phyloP scores from a whole-genome alignment of 805 yeast genomes.

The Candida corydali region DNA sequence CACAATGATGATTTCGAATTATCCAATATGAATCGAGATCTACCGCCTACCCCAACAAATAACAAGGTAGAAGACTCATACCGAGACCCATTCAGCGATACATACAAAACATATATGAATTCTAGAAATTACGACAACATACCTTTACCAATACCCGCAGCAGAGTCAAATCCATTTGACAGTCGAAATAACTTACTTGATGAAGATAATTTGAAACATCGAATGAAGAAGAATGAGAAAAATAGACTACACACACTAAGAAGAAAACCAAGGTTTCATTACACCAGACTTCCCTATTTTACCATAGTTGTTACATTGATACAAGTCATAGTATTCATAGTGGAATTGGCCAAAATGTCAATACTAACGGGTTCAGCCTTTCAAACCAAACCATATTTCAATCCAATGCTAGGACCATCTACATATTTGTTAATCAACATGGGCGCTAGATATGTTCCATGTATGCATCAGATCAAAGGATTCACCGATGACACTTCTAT shows the following conservation, averaged over 20 bases:
- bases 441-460: slow-evolving; percentile 70
- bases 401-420: slow-evolving; percentile 79
- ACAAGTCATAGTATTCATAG: slow-evolving; percentile 56
- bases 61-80: background rate
- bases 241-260: slow-evolving; percentile 21
- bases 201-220: slow-evolving; percentile 12
- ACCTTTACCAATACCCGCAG: slow-evolving; percentile 7
- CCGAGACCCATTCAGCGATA: slow-evolving; percentile 5
- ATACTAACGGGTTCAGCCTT: slow-evolving; percentile 58
- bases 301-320: slow-evolving; percentile 39
- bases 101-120: background rate
- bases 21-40: slow-evolving; percentile 7
- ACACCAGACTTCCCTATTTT: slow-evolving; percentile 37
- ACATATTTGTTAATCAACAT: slow-evolving; percentile 59
- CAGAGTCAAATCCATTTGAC: slow-evolving; percentile 8
- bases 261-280: slow-evolving; percentile 30
- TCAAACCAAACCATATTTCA: slow-evolving; percentile 67
- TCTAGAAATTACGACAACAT: slow-evolving; percentile 4
- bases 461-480: slow-evolving; percentile 53
- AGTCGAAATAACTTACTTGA: slow-evolving; percentile 1
- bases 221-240: slow-evolving; percentile 17
- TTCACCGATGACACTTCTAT: slow-evolving; percentile 46
- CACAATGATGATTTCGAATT: slow-evolving; percentile 9
- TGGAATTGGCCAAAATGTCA: slow-evolving; percentile 56
- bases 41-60: slow-evolving; percentile 7